phyloP scores from a whole-genome alignment of 2,329 filamentous ascomycete genomes.

The Sphaerostilbella broomeana region DNA sequence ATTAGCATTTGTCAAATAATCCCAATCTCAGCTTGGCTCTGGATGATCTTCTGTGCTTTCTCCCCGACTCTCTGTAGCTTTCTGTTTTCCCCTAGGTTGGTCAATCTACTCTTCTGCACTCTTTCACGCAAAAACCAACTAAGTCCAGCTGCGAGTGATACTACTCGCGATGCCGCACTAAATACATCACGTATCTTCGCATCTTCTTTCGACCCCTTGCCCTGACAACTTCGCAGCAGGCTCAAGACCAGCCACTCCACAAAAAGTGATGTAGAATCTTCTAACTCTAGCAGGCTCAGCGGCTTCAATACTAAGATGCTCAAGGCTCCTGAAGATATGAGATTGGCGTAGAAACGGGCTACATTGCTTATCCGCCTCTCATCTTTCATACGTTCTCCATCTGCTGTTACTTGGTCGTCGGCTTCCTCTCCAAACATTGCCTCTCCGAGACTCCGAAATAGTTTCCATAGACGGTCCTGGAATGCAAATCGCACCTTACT shows the following conservation, averaged over 20 bases:
- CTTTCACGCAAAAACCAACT: conserved; percentile 75
- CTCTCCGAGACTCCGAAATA: conserved; percentile 83
- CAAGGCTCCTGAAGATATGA: conserved; percentile 42
- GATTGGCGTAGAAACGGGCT: conserved; percentile 47
- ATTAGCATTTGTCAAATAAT: neutral
- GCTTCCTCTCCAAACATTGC: conserved; percentile 59
- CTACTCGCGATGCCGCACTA: conserved; percentile 53
- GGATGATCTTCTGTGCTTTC: conserved; percentile 28
- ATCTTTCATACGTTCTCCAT: conserved; percentile 40
- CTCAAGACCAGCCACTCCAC: conserved; percentile 75
- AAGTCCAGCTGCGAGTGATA: conserved; percentile 65
- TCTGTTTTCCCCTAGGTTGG: conserved; percentile 42
- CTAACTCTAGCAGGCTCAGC: conserved; percentile 72
- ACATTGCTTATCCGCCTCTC: conserved; percentile 45
- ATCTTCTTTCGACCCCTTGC: conserved; percentile 44
- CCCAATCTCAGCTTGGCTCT: conserved; percentile 10
- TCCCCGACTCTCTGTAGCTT: conserved; percentile 33
- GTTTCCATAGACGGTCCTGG: conserved; percentile 78
- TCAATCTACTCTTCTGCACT: conserved; percentile 57
- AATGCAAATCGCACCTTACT: conserved; percentile 75
- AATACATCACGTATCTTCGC: conserved; percentile 60
- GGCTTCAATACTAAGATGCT: conserved; percentile 52
- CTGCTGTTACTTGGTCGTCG: conserved; percentile 45
- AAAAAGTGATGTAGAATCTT: conserved; percentile 69
- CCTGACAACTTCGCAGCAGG: conserved; percentile 58